A percentile compares a stretch with the other conserved stretches of the same genome.
These are phyloP conservation scores for Pyrenophora seminiperda DNA, from an alignment of 2,329 filamentous ascomycete genomes.

Conservation along the genomic window DNA sequence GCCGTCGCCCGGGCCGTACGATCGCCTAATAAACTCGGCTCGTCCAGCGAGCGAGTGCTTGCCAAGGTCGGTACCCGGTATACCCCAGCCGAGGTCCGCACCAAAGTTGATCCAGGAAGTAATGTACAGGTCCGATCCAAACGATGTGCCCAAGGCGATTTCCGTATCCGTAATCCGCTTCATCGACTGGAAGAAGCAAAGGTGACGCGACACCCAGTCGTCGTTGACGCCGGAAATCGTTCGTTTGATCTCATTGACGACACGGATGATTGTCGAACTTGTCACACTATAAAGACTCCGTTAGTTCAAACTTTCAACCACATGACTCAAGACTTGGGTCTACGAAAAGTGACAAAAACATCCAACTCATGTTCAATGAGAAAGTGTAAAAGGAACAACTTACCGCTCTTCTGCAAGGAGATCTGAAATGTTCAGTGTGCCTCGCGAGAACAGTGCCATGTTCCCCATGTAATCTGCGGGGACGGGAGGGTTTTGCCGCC, in stretches of 20 bases:
- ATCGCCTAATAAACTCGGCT: constrained; percentile 43
- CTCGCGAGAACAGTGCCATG: constrained; percentile 40
- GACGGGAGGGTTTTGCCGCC: constrained; percentile 32
- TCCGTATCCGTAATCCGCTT: constrained; percentile 39
- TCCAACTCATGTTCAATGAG: constrained; percentile 5
- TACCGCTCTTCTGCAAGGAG: constrained; percentile 35
- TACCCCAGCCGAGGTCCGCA: constrained; percentile 40
- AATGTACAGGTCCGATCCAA: constrained; percentile 44
- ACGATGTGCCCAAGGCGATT: constrained; percentile 33
- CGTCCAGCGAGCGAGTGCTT: constrained; percentile 31
- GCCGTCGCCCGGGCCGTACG: constrained; percentile 38
- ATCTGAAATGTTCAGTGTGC: constrained; percentile 33
- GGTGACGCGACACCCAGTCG: constrained; percentile 38
- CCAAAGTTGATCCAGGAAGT: constrained; percentile 46
- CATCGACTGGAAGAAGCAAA: constrained; percentile 39
- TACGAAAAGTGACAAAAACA: constrained; percentile 4
- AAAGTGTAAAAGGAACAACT: constrained; percentile 19
- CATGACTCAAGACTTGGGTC: constrained; percentile 8
- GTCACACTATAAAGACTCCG: constrained; percentile 38
- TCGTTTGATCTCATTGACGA: constrained; percentile 34
- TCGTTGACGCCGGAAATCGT: constrained; percentile 39
- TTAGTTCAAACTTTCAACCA: constrained; percentile 8
- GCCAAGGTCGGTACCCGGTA: constrained; percentile 39
- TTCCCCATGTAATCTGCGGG: constrained; percentile 39
- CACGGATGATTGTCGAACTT: constrained; percentile 33